Evolutionary conservation across 345 rosid species (phyloP).

Genomic region (Camelina laxa): DNA sequence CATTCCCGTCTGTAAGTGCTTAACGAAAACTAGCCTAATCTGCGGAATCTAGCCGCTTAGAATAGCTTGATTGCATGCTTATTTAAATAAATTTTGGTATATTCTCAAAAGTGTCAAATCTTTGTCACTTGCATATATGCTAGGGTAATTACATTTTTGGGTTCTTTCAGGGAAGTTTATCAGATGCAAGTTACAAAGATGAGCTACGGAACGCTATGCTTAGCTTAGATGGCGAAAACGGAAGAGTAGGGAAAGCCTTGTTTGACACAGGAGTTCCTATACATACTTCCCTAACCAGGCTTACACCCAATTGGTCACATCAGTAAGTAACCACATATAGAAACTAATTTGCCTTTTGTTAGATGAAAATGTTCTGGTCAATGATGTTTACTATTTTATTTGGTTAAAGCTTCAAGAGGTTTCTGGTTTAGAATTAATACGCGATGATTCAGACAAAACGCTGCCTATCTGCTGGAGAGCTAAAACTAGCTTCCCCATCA

Average conservation of each 20-base stretch:
- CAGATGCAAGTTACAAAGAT: slow-evolving; percentile 59
- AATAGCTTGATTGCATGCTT: not conserved
- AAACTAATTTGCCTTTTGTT: not conserved
- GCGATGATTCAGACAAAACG: slow-evolving; percentile 64
- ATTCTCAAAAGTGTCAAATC: not conserved
- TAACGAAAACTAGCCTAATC: not conserved
- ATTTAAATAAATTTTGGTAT: not conserved
- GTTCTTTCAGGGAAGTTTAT: slow-evolving; percentile 61
- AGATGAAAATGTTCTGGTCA: slow-evolving; percentile 22
- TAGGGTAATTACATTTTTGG: slow-evolving; percentile 1
- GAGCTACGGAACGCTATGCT: slow-evolving; percentile 61
- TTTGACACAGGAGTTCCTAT: slow-evolving; percentile 96
- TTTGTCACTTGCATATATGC: not conserved
- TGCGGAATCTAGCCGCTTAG: slow-evolving; percentile 6
- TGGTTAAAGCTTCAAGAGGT: slow-evolving; percentile 65
- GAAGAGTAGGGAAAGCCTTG: slow-evolving; percentile 52
- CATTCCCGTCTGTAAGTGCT: slow-evolving; percentile 62
- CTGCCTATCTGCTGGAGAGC: slow-evolving; percentile 84
- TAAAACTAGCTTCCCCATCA: slow-evolving; percentile 54
- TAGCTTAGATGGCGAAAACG: slow-evolving; percentile 53
- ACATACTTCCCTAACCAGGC: slow-evolving; percentile 79
- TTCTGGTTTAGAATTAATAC: slow-evolving; percentile 51
- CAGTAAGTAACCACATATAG: slow-evolving; percentile 56
- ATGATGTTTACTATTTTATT: slow-evolving; percentile 5
- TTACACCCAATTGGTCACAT: slow-evolving; percentile 64